phyloP scores from a whole-genome alignment of 78 protist genomes.

The Dictyostelium intermedium region DNA sequence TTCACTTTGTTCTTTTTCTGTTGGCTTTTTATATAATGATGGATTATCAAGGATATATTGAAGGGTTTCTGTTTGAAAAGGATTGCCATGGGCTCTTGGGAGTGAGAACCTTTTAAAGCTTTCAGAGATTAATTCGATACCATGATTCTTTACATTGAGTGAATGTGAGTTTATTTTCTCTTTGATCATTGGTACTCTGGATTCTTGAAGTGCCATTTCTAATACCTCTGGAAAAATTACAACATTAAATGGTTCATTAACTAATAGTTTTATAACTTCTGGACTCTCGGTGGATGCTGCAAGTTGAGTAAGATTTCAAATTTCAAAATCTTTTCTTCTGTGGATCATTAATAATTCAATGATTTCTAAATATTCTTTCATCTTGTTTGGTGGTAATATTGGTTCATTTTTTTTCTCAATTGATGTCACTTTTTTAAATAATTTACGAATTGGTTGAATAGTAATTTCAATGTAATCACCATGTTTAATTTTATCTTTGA shows the following conservation, averaged over 20 bases:
- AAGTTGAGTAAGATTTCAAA: neutral
- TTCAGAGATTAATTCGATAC: neutral
- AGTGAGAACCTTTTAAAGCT: neutral
- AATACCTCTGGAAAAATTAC: neutral
- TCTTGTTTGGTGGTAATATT: too few relatives aligned
- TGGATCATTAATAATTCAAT: too few relatives aligned
- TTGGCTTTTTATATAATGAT: neutral
- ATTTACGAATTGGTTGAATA: too few relatives aligned
- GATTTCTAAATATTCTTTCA: too few relatives aligned
- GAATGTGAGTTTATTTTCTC: too few relatives aligned
- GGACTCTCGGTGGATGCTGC: neutral
- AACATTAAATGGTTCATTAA: neutral
- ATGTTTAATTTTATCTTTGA: neutral
- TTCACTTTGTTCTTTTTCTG: neutral
- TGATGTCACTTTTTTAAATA: too few relatives aligned
- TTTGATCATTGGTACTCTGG: too few relatives aligned
- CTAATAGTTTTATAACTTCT: neutral
- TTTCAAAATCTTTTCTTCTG: neutral
- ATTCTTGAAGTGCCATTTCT: neutral
- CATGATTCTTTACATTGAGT: neutral
- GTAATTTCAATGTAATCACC: neutral
- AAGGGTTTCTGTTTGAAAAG: too few relatives aligned
- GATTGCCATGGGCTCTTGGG: too few relatives aligned
- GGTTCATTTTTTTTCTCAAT: too few relatives aligned
- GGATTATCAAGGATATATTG: neutral